Evolutionary conservation across 257 asterid genomes (phyloP), one percentile per base, ranked within the genome.

Genomic region (Oldenlandia corymbosa): DNA sequence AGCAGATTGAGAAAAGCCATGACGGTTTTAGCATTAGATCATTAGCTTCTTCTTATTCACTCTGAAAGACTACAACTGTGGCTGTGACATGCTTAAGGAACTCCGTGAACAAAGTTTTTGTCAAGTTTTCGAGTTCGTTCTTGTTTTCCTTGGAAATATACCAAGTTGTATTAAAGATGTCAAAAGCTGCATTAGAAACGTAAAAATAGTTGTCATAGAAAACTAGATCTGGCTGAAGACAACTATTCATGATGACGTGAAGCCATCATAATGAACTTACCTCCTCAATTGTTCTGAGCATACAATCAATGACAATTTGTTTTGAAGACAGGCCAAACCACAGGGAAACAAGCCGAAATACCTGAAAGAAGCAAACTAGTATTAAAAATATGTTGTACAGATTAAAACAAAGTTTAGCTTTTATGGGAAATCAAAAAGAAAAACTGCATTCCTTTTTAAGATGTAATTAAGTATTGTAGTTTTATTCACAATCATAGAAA

Each of bases 341-440:
- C 43, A 92, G 79, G 56, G 99, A 89, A 83, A 87, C 90, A 76
- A 92, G 97, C 73, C 97, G 93, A 76, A 92, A 92, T 39, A 92
- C 96, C 99, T 92, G 82, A 63, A 64, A 48, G 59, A 58, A 47
- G 8, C 39, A 27, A 45, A 48, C 11, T 4, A 57, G 37, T 20
- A 43, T 43, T 30, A 36, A 45, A 34, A 53, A 18, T 27, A 49
- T 23, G 26, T 51, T 21, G 39, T 34, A 27, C 16, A 10, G 51
- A 27, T 1, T 21, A 20, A 23, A 24, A 36, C 16, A 21, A n/a
- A 23, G 20, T 23, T 39, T 37, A 20, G 10, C 41, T 32, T 11
- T 12, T 37, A 20, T 7, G 17, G n/a, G 56, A 21, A 32, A 31
- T 48, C 20, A 17, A 10, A 50, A 12, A 50, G 9, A 17, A 24